A percentile compares a stretch with the other conserved stretches of the same genome.
Conservation (phyloP, 768 basidiomycete species). For the Podaxis carcinomalis region DNA sequence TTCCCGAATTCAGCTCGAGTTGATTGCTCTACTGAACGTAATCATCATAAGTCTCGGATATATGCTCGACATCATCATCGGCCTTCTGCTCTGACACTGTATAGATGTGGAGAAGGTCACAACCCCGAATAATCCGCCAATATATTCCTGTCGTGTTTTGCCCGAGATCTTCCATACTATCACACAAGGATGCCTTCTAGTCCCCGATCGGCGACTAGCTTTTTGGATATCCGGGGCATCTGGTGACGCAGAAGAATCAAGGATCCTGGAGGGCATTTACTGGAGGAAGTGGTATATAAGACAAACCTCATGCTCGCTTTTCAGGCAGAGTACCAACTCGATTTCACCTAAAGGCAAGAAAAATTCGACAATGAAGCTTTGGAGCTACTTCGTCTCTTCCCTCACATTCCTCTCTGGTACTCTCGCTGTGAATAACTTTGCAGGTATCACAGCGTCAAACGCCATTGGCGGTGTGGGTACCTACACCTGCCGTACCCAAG, state of each 20-base stretch:
- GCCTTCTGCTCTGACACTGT: too few relatives aligned
- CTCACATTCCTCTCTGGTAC: conserved; percentile 13
- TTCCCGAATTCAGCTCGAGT: too few relatives aligned
- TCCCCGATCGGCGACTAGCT: background rate
- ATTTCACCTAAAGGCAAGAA: background rate
- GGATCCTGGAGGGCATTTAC: background rate
- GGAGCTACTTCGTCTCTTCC: background rate
- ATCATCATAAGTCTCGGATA: too few relatives aligned
- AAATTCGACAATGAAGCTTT: background rate
- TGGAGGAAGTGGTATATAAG: background rate
- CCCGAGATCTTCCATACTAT: background rate
- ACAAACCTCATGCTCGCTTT: background rate
- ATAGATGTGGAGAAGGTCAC: background rate
- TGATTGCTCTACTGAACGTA: too few relatives aligned
- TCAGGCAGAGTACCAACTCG: background rate
- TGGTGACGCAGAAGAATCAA: background rate
- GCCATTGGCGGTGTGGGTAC: conserved; percentile 22
- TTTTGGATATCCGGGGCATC: background rate
- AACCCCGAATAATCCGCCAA: background rate
- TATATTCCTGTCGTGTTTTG: background rate
- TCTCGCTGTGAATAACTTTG: conserved; percentile 27
- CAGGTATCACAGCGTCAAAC: conserved; percentile 29
- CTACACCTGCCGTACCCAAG: conserved; percentile 32
- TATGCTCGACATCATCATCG: too few relatives aligned
- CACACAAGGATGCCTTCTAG: background rate